Percentiles rank a stretch among this genome's conserved stretches.
Conservation (phyloP, 805 yeast genomes). For the Pichia eremophila region DNA sequence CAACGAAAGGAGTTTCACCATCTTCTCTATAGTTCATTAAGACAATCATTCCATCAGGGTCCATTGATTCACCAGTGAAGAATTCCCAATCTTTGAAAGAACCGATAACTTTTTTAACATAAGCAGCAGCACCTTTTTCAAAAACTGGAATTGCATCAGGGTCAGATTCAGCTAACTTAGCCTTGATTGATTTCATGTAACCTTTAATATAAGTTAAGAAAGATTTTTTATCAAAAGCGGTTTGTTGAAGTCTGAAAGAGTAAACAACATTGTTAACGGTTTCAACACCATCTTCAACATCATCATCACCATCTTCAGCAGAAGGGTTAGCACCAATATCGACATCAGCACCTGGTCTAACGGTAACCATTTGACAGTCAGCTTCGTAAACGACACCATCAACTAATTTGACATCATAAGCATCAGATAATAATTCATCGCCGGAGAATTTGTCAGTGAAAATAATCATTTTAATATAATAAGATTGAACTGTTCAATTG, state of each 20-base stretch:
- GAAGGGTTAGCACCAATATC: conserved; percentile 99
- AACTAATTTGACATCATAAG: conserved; percentile 82
- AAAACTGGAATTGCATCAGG: conserved; percentile 83
- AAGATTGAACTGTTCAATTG: neutral
- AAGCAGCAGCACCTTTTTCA: conserved; percentile 95
- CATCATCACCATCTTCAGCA: conserved; percentile 90
- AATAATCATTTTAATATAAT: conserved; percentile 26
- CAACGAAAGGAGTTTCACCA: conserved; percentile 95
- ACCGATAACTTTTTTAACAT: conserved; percentile 91
- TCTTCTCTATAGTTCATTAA: conserved; percentile 99
- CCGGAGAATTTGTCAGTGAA: conserved; percentile 77
- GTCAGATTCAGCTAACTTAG: conserved; percentile 74
- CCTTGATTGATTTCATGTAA: conserved; percentile 96
- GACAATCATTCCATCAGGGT: conserved; percentile 98
- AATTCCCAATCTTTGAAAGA: conserved; percentile 99
- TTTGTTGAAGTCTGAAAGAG: conserved; percentile 96
- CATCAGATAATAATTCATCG: conserved; percentile 96
- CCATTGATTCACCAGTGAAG: conserved; percentile 99
- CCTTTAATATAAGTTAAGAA: conserved; percentile 95
- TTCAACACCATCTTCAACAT: conserved; percentile 73
- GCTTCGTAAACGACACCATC: conserved; percentile 94
- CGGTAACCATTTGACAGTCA: conserved; percentile 86
- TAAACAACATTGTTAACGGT: conserved; percentile 96
- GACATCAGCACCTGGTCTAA: conserved; percentile 77
- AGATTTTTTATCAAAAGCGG: conserved; percentile 96